These are phyloP conservation scores for Akanthomyces lecanii DNA, from an alignment of 2,329 filamentous ascomycete genomes.

Conservation along the genomic window DNA sequence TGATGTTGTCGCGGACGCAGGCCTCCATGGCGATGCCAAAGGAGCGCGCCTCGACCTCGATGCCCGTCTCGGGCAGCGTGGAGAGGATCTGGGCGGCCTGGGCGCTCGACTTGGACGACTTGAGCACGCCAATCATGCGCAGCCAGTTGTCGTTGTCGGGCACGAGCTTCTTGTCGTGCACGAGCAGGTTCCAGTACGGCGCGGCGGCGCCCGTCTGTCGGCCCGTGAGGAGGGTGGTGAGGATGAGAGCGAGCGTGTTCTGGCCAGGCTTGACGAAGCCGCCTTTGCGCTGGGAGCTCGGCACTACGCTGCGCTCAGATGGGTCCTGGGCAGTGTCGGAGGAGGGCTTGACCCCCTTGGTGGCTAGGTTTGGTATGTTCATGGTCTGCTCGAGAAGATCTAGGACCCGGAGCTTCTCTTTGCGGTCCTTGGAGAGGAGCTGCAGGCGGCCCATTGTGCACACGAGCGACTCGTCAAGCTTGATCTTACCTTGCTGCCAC, in stretches of 20 bases:
- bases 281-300: not conserved
- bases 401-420: conserved; percentile 68
- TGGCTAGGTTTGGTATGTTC: conserved; percentile 57
- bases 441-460: conserved; percentile 77
- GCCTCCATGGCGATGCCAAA: conserved; percentile 70
- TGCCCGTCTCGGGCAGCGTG: conserved; percentile 41
- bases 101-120: conserved; percentile 60
- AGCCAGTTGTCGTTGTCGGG: conserved; percentile 72
- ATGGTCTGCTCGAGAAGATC: conserved; percentile 78
- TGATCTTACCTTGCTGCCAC: conserved; percentile 67
- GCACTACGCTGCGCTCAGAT: not conserved
- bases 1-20: conserved; percentile 73
- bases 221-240: conserved; percentile 59
- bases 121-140: conserved; percentile 63
- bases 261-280: conserved; percentile 40
- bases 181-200: conserved; percentile 75
- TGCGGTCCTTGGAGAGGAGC: conserved; percentile 53
- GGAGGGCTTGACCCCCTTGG: not conserved
- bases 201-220: conserved; percentile 58
- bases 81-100: conserved; percentile 57
- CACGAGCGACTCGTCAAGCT: conserved; percentile 74
- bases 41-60: conserved; percentile 43
- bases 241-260: conserved; percentile 64
- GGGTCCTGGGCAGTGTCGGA: not conserved
- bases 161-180: conserved; percentile 52